Conservation (phyloP, 2,329 filamentous ascomycete genomes). For the Colletotrichum destructivum region DNA sequence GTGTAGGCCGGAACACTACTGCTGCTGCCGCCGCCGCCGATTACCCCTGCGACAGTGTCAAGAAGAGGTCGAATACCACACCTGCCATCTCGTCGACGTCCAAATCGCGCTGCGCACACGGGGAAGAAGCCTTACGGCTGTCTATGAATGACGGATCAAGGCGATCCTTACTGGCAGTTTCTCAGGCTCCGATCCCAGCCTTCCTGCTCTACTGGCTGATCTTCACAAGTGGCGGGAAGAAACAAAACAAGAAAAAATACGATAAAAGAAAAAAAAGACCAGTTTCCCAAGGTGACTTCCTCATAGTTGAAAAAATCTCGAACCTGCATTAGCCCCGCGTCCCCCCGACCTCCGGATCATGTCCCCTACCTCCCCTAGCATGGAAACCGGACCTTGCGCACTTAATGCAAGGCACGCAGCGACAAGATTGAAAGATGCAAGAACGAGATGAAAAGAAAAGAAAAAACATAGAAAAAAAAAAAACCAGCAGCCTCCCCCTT, state of each 20-base stretch:
- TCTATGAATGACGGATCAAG: background rate
- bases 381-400: constrained; percentile 4
- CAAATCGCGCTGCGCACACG: background rate
- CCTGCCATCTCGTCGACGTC: background rate
- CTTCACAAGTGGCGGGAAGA: background rate
- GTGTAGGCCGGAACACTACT: background rate
- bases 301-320: background rate
- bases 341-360: no score
- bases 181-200: background rate
- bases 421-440: background rate
- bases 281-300: background rate
- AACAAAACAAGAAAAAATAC: no score
- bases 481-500: background rate
- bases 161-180: background rate
- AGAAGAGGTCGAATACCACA: background rate
- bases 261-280: background rate
- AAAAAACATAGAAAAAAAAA: background rate
- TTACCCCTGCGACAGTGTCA: background rate
- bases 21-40: no score
- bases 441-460: no score
- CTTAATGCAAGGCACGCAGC: constrained; percentile 16
- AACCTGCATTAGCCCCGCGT: constrained; percentile 1
- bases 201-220: background rate
- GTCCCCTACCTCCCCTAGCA: background rate
- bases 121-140: background rate